Conservation (phyloP, 768 basidiomycete species). For the Leccinum rimulosum region DNA sequence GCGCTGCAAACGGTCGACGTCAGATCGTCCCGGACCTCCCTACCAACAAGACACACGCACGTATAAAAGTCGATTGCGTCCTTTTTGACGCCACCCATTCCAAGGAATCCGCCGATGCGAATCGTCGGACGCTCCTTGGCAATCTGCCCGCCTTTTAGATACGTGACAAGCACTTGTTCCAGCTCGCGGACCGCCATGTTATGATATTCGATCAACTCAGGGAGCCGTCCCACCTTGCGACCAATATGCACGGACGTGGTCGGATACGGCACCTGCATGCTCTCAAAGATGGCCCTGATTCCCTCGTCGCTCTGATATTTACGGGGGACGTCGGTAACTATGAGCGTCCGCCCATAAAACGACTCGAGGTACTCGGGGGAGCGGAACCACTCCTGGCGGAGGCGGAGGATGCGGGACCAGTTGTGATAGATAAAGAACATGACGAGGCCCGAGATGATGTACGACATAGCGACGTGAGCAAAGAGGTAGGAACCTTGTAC, state of each 20-base stretch:
- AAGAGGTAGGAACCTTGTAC: conserved; percentile 71
- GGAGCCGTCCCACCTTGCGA: conserved; percentile 82
- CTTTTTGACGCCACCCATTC: conserved; percentile 78
- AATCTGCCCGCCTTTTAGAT: conserved; percentile 79
- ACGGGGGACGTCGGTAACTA: conserved; percentile 76
- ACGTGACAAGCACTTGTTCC: conserved; percentile 84
- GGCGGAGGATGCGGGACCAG: conserved; percentile 74
- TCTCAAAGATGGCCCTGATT: conserved; percentile 70
- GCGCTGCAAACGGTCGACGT: conserved; percentile 27
- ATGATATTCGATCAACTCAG: conserved; percentile 87
- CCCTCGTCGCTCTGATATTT: conserved; percentile 85
- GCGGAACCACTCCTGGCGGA: conserved; percentile 86
- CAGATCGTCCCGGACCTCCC: background rate
- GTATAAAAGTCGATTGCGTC: conserved; percentile 96
- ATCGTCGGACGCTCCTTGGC: conserved; percentile 81
- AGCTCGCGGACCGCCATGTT: conserved; percentile 93
- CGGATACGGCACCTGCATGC: conserved; percentile 78
- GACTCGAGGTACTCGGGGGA: conserved; percentile 84
- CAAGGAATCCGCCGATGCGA: conserved; percentile 73
- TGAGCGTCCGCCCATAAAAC: conserved; percentile 92
- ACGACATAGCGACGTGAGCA: conserved; percentile 81
- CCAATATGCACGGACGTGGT: conserved; percentile 90
- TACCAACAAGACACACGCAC: conserved; percentile 42
- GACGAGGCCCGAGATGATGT: conserved; percentile 74
- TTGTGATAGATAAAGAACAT: conserved; percentile 70